These are phyloP conservation scores for Batrachochytrium dendrobatidis DNA, from an alignment of 371 early-diverging fungal species.

Conservation along the genomic window DNA sequence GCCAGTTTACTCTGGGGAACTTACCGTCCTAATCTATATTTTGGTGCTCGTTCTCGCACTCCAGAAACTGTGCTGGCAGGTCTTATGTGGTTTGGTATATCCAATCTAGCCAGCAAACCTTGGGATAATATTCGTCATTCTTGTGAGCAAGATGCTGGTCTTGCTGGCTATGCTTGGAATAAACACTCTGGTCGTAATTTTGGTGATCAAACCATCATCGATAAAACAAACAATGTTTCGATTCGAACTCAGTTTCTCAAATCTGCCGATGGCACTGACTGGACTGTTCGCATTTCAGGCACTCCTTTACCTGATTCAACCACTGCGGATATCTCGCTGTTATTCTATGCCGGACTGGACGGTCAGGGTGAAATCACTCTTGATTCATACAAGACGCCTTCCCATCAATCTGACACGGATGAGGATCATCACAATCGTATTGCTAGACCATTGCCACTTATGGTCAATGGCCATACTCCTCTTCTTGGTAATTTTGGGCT, in stretches of 20 bases:
- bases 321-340: conserved; percentile 13
- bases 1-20: conserved; percentile 77
- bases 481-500: conserved; percentile 60
- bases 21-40: conserved; percentile 90
- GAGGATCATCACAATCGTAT: not conserved
- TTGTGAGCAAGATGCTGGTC: conserved; percentile 77
- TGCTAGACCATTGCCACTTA: too few relatives aligned
- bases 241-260: conserved; percentile 80
- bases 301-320: conserved; percentile 19
- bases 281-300: conserved; percentile 79
- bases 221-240: conserved; percentile 58
- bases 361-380: conserved; percentile 1
- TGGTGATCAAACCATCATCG: conserved; percentile 71
- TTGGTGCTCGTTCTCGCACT: conserved; percentile 78
- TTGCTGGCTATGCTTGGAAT: conserved; percentile 77
- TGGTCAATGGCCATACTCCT: conserved; percentile 48
- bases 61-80: conserved; percentile 78
- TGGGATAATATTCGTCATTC: conserved; percentile 61
- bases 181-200: conserved; percentile 80
- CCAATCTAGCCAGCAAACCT: conserved; percentile 20
- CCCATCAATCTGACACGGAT: not conserved
- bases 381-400: too few relatives aligned
- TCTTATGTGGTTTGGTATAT: conserved; percentile 82
- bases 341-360: conserved; percentile 22
- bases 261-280: conserved; percentile 65